A percentile compares a stretch with the other conserved stretches of the same genome.
These are phyloP conservation scores for Fusarium illudens DNA, from an alignment of 2,329 filamentous ascomycete genomes.

Conservation along the genomic window DNA sequence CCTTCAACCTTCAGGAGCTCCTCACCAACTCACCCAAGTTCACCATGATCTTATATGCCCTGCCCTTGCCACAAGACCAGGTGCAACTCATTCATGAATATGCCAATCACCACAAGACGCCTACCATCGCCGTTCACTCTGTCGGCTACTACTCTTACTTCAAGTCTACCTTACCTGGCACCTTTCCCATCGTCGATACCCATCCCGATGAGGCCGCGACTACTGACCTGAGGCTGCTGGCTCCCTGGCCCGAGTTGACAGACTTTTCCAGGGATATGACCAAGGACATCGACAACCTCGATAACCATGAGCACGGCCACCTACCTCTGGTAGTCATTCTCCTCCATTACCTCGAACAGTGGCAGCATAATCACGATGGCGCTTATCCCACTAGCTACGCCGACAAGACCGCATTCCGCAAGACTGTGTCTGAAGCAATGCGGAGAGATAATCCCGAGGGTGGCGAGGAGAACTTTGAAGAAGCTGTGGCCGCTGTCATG, in stretches of 20 bases:
- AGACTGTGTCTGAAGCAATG: constrained; percentile 71
- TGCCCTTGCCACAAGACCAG: constrained; percentile 57
- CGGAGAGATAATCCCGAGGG: constrained; percentile 81
- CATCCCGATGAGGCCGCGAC: constrained; percentile 89
- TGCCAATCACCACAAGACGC: constrained; percentile 66
- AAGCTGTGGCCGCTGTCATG: constrained; percentile 86
- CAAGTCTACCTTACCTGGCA: constrained; percentile 77
- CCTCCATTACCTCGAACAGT: constrained; percentile 81
- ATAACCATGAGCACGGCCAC: constrained; percentile 87
- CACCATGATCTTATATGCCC: constrained; percentile 64
- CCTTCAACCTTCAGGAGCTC: constrained; percentile 51
- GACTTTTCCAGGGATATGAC: constrained; percentile 74
- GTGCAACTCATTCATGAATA: constrained; percentile 58
- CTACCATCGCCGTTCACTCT: constrained; percentile 85
- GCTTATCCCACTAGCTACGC: constrained; percentile 76
- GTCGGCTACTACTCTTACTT: constrained; percentile 93
- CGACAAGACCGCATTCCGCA: constrained; percentile 86
- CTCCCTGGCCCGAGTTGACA: constrained; percentile 84
- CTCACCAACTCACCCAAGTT: constrained; percentile 54
- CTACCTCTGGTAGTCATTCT: constrained; percentile 87
- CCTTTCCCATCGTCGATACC: constrained; percentile 93
- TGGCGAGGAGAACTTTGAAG: constrained; percentile 96
- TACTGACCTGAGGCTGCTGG: constrained; percentile 83
- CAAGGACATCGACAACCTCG: constrained; percentile 71
- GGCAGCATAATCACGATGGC: constrained; percentile 77